Evolutionary conservation across 2,329 filamentous ascomycete genomes (phyloP), one percentile per base, ranked within the genome.

Genomic region (Alternaria ventricosa): DNA sequence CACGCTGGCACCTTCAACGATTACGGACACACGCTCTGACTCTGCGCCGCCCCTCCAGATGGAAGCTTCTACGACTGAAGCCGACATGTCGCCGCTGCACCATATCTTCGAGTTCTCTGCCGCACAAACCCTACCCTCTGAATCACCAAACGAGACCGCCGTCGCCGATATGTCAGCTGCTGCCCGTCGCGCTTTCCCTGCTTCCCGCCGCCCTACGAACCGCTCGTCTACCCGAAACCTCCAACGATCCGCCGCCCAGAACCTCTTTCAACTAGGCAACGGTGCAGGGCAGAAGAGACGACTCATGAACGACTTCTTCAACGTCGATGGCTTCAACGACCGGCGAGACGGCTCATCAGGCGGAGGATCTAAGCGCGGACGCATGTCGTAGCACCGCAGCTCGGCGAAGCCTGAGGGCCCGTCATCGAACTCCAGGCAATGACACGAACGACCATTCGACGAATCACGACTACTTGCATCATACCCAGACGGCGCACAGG

Each of bases 271-370:
- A 44, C 80, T 92, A 9, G 88, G 89, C 5, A 86, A 86, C 62
- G 89, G 88, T 7, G 87, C 90, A 9, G 92, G 92, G 2, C 86
- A 88, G 70, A 95, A 95, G 79, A 86, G 92, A 45, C 87, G 91
- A 71, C 86, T 92, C 70, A 87, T 92, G 72, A 87, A 88, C 23
- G 92, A 94, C 73, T 89, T 93, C 57, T 94, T 94, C 75, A 91
- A 93, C 73, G 82, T 92, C 8, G 87, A 88, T 57, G 88, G 87
- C 67, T 78, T 91, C 55, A 84, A 87, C 63, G 87, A 80, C 54
- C 70, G 87, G 46, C 90, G 90, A 74, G 90, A 92, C 60, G 73
- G 70, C 13, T 67, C 70, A 13, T 78, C 74, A 18, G 49, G 49
- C 2, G 79, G 79, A 4, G 79, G 79, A n/a, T 69, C 75, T 0